These are phyloP conservation scores for Stevia rebaudiana DNA, from an alignment of 140 eudicot species.

Conservation along the genomic window DNA sequence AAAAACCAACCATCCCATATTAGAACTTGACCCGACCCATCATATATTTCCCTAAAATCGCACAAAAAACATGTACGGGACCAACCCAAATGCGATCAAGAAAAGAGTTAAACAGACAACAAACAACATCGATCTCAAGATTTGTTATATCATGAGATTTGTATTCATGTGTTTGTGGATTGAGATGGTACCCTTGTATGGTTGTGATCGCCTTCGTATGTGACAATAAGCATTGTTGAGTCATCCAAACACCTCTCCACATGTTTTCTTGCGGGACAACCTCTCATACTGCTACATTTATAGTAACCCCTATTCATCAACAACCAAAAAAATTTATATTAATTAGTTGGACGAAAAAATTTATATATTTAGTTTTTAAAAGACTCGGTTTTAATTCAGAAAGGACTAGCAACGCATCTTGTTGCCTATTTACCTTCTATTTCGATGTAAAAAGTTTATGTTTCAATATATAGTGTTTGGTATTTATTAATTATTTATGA, in stretches of 20 bases:
- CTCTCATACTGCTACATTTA: constrained; percentile 91
- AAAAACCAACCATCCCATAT: constrained; percentile 27
- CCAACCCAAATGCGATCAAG: constrained; percentile 45
- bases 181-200: constrained; percentile 68
- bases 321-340: constrained; percentile 1
- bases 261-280: constrained; percentile 92
- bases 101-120: constrained; percentile 19
- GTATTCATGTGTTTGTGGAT: constrained; percentile 51
- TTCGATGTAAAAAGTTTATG: too few relatives aligned
- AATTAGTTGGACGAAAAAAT: not conserved
- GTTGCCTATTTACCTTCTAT: too few relatives aligned
- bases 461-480: too few relatives aligned
- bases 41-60: constrained; percentile 30
- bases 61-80: constrained; percentile 44
- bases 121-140: constrained; percentile 17
- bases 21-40: constrained; percentile 18
- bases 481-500: too few relatives aligned
- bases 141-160: not conserved
- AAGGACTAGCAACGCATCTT: too few relatives aligned
- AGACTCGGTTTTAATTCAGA: too few relatives aligned
- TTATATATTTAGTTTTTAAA: not conserved
- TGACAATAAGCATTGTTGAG: constrained; percentile 77
- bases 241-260: constrained; percentile 86
- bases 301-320: constrained; percentile 80
- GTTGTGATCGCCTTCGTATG: constrained; percentile 86